These are phyloP conservation scores for Camillea tinctor DNA, from an alignment of 2,329 filamentous ascomycete genomes.

Conservation along the genomic window DNA sequence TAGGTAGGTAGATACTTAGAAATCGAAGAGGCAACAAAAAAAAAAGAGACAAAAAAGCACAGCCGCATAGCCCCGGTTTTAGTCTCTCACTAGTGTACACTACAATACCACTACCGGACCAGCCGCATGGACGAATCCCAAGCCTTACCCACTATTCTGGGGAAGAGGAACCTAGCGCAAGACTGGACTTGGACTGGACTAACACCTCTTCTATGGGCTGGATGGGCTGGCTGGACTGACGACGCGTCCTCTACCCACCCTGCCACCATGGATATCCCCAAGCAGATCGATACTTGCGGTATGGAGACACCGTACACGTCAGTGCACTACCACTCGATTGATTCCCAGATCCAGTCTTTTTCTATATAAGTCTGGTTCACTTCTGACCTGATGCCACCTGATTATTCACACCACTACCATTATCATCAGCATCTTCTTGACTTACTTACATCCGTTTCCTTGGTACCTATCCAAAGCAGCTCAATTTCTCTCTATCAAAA, in stretches of 20 bases:
- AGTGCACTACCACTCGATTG: neutral
- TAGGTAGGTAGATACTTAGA: too few species aligned
- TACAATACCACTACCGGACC: too few species aligned
- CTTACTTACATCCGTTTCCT: neutral
- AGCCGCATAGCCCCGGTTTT: neutral
- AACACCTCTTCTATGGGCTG: too few species aligned
- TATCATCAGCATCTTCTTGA: neutral
- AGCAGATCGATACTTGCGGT: constrained; percentile 8
- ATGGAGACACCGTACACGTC: neutral
- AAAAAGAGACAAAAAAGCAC: neutral
- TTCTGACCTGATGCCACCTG: constrained; percentile 1
- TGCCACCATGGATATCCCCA: constrained; percentile 19
- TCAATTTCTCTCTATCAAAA: constrained; percentile 8
- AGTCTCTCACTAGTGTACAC: too few species aligned
- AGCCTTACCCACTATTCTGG: neutral
- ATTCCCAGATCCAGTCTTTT: neutral
- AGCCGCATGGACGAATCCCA: neutral
- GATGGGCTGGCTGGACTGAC: too few species aligned
- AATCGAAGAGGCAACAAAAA: too few species aligned
- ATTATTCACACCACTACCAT: neutral
- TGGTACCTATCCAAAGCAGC: neutral
- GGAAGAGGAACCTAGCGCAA: neutral
- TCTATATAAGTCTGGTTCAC: constrained; percentile 16
- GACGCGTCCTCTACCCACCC: neutral
- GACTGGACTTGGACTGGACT: too few species aligned